Base-by-base conservation (phyloP, 2,329 filamentous ascomycete genomes). In the Xylaria sp. region DNA sequence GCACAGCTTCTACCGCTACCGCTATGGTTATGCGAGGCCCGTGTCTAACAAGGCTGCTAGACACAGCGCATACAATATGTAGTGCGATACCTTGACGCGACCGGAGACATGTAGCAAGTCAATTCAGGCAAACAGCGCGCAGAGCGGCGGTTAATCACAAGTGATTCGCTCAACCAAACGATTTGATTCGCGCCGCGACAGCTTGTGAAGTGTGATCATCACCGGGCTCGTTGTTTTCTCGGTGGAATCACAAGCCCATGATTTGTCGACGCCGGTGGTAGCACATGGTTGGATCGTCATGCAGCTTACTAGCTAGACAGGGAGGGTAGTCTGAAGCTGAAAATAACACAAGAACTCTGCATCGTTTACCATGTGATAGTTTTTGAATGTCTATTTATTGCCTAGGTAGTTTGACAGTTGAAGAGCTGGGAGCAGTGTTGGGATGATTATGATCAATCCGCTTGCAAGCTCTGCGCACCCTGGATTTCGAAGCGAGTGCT, bases 161-260 rank as follows among this genome's bases (percentile, higher is more conserved):
- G 43, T 51, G 59, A 61, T 71, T 54, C n/a, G 49, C 49, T 28
- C 41, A 63, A 48, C 28, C 46, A 28, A 62, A 55, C 25, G n/a
- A 67, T 23, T 33, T 64, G 55, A 69, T 67, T 69, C 62, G 49
- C 49, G 55, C 58, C 56, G 43, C 62, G 36, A 61, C 18, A 54
- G 46, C 66, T 70, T 66, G 70, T 64, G 64, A 61, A 70, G 72
- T 71, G 64, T 75, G 75, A 77, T 77, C 67, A 67, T 60, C 72
- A 62, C 73, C 67, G 64, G 69, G 72, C 55, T 70, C 49, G n/a
- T 71, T 51, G 67, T 36, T 59, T 72, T 71, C 65, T 70, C 60
- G 62, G 67, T 54, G 51, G 52, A 39, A 74, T 72, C 67, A 68
- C 70, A 72, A 68, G 70, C 70, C 25, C 63, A 69, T 72, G 72